Evolutionary conservation across 2,329 filamentous ascomycete genomes (phyloP), one percentile per base, ranked within the genome.

Genomic region (Penicillium sp.): DNA sequence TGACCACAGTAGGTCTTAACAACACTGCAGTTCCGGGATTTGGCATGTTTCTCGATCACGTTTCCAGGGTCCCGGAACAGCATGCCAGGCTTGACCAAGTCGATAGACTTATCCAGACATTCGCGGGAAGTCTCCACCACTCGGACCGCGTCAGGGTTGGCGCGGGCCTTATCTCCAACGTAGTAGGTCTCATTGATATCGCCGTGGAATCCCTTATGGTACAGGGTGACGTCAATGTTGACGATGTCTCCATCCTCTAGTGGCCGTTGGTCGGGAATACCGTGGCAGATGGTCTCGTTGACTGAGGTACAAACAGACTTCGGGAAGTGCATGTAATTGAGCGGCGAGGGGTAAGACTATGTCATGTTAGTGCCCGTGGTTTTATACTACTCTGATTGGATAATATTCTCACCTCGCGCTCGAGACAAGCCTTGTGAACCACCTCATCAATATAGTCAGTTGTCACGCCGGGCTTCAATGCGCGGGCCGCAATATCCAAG

Each of bases 111-210:
- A n/a, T 96, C 88, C 42, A 99, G 79, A 71, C 90, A 96, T 75
- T 96, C 90, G 66, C 95, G 85, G 19, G 95, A 87, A 6, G 93
- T 87, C 78, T 99, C 95, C 1, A 96, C 91, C 0, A 99, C 91
- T 31, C 93, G 87, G 29, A 98, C 91, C 3, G 90, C 86, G 65
- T 98, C 93, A 0, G 91, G 86, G 69, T 98, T 88, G 9, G 90
- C 87, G 69, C 86, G 85, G 43, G 95, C 90, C 71, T 90, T 91
- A 66, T 96, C 90, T 55, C 95, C 95, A 48, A 99, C 90, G 74
- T 99, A 99, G 79, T 98, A 99, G 13, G 95, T 99, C 80, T 99
- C 95, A 79, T 99, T 99, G 54, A 99, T 81, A 74, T 99, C 95
- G 54, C 91, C 92, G 73, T 99, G 95, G 79, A 93, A 98, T 53